Percentiles rank a stretch among this genome's conserved stretches.
phyloP scores from a whole-genome alignment of 225 moss, liverwort and hornwort genomes.

The Bryoerythrophyllum caledonicum region DNA sequence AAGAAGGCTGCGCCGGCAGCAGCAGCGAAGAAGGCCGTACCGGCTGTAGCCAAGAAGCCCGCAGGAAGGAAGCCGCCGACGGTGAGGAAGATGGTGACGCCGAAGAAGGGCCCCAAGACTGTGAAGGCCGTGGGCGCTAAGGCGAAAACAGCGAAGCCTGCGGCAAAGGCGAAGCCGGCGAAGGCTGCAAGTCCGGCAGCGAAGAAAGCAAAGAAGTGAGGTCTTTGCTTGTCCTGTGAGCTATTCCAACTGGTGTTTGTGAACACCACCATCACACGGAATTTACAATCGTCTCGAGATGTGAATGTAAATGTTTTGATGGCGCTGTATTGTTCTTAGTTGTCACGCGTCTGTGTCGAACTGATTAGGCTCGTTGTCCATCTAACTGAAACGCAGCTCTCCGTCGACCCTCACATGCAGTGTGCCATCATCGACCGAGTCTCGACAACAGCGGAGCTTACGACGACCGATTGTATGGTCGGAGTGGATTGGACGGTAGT shows the following conservation, averaged over 20 bases:
- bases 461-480: no score
- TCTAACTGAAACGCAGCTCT: no score
- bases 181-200: constrained; percentile 48
- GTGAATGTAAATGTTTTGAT: no score
- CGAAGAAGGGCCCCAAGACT: constrained; percentile 62
- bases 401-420: no score
- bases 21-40: constrained; percentile 43
- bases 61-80: constrained; percentile 51
- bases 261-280: constrained; percentile 30
- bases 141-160: constrained; percentile 51
- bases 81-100: constrained; percentile 61
- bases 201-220: constrained; percentile 80
- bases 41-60: constrained; percentile 39
- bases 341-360: no score
- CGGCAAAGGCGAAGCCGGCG: constrained; percentile 51
- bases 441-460: no score
- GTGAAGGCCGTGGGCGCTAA: constrained; percentile 29
- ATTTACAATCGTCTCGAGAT: neutral
- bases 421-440: no score
- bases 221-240: neutral
- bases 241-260: constrained; percentile 28
- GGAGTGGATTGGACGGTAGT: no score
- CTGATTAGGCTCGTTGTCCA: no score
- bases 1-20: constrained; percentile 40
- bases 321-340: no score